Conservation (phyloP, 2,329 filamentous ascomycete species). For the Capronia americana region DNA sequence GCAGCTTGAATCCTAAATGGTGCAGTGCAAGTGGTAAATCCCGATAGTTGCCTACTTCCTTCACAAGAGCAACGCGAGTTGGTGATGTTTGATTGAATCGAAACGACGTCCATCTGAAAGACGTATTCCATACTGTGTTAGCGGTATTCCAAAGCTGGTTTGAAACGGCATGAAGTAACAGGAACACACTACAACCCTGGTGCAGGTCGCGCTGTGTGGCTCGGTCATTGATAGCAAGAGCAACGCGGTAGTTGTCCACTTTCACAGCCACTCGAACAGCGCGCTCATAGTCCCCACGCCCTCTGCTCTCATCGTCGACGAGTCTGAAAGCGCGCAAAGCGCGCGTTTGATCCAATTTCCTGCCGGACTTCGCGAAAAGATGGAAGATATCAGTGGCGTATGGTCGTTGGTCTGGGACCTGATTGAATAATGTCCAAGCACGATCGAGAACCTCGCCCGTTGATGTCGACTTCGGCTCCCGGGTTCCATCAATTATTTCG, state of each 20-base stretch:
- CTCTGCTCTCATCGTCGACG: slow-evolving; percentile 48
- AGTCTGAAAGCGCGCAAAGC: slow-evolving; percentile 51
- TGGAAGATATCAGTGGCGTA: slow-evolving; percentile 28
- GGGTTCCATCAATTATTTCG: slow-evolving; percentile 3
- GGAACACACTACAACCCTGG: slow-evolving; percentile 42
- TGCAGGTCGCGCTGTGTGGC: slow-evolving; percentile 43
- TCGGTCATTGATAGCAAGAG: slow-evolving; percentile 51
- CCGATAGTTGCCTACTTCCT: slow-evolving; percentile 22
- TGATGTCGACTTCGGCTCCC: neutral
- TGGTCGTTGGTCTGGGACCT: slow-evolving; percentile 17
- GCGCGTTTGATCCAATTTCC: slow-evolving; percentile 6
- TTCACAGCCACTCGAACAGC: slow-evolving; percentile 31
- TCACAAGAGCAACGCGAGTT: slow-evolving; percentile 20
- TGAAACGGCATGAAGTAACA: slow-evolving; percentile 45
- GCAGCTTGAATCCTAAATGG: slow-evolving; percentile 20
- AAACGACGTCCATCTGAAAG: slow-evolving; percentile 10
- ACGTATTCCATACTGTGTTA: slow-evolving; percentile 43
- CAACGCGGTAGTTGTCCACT: slow-evolving; percentile 35
- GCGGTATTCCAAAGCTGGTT: slow-evolving; percentile 45
- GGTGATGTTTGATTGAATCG: slow-evolving; percentile 34
- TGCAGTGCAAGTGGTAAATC: slow-evolving; percentile 28
- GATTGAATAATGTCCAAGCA: slow-evolving; percentile 25
- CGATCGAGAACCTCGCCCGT: slow-evolving; percentile 11
- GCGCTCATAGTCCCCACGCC: slow-evolving; percentile 54
- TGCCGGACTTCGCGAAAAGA: slow-evolving; percentile 19